phyloP scores from a whole-genome alignment of 2,329 filamentous ascomycete genomes.

The Trichoderma atroviride region DNA sequence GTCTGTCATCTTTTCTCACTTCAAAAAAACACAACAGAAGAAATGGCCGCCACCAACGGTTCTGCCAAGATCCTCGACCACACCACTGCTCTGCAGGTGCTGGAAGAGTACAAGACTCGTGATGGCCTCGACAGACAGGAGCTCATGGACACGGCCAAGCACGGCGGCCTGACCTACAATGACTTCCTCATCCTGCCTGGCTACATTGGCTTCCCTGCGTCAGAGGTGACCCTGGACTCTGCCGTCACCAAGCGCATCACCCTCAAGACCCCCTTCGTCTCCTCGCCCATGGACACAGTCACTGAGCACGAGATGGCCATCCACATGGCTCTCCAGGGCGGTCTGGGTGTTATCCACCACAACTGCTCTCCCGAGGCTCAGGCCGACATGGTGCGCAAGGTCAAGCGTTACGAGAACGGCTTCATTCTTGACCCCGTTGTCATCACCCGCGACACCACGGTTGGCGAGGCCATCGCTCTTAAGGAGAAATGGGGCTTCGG shows the following conservation, averaged over 20 bases:
- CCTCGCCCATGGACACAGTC: slow-evolving; percentile 99
- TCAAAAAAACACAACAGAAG: slow-evolving; percentile 34
- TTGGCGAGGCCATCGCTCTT: slow-evolving; percentile 85
- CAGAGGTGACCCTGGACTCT: slow-evolving; percentile 83
- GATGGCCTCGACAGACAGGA: slow-evolving; percentile 89
- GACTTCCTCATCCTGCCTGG: slow-evolving; percentile 96
- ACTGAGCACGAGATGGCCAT: slow-evolving; percentile 99
- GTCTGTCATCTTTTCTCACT: slow-evolving; percentile 35
- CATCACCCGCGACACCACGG: slow-evolving; percentile 82
- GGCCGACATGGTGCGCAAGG: slow-evolving; percentile 98
- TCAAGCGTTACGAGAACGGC: slow-evolving; percentile 98
- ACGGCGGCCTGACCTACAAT: slow-evolving; percentile 96
- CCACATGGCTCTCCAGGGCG: slow-evolving; percentile 87
- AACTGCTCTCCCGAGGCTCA: slow-evolving; percentile 98
- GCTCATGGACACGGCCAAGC: slow-evolving; percentile 86
- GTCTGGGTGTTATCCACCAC: slow-evolving; percentile 95
- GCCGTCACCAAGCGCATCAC: slow-evolving; percentile 94
- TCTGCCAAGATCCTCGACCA: slow-evolving; percentile 68
- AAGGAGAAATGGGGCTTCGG: slow-evolving; percentile 99
- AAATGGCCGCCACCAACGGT: slow-evolving; percentile 66
- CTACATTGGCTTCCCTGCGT: slow-evolving; percentile 97
- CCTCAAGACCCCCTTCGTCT: slow-evolving; percentile 94
- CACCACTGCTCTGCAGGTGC: slow-evolving; percentile 74
- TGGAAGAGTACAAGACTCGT: slow-evolving; percentile 75
- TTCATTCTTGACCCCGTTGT: slow-evolving; percentile 97